Percentiles rank a stretch among this genome's conserved stretches.
Evolutionary conservation across 169 alveolate genomes (phyloP).

Genomic region (Plasmodium cynomolgi): DNA sequence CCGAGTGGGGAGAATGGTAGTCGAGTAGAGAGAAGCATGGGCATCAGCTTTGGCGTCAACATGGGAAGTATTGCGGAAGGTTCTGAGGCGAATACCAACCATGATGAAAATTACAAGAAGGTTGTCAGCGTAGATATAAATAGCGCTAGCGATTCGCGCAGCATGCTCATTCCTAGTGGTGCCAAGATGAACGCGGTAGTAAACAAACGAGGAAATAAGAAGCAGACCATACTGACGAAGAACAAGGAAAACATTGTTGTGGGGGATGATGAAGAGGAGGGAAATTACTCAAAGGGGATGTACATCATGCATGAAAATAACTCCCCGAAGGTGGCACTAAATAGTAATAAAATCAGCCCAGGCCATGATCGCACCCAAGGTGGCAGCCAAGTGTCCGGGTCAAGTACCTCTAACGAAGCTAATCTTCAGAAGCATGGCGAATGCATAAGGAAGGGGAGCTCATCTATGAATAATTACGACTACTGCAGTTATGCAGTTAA

Average conservation of each 20-base stretch:
- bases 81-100: background rate
- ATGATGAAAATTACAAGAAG: background rate
- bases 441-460: background rate
- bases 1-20: background rate
- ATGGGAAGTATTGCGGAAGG: background rate
- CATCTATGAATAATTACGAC: background rate
- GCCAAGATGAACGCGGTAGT: background rate
- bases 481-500: background rate
- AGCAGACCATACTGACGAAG: constrained; percentile 1
- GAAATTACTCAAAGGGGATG: background rate
- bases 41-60: background rate
- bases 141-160: background rate
- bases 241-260: background rate
- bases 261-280: background rate
- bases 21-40: background rate
- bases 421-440: background rate
- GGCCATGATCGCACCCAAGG: background rate
- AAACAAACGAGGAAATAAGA: background rate
- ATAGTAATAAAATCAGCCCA: background rate
- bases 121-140: background rate
- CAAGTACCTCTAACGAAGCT: background rate
- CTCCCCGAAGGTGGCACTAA: background rate
- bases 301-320: background rate
- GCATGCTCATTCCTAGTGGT: background rate
- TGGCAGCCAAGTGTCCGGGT: background rate